These are phyloP conservation scores for Rhizomucor pusillus DNA, from an alignment of 371 early-diverging fungal species.

Conservation along the genomic window DNA sequence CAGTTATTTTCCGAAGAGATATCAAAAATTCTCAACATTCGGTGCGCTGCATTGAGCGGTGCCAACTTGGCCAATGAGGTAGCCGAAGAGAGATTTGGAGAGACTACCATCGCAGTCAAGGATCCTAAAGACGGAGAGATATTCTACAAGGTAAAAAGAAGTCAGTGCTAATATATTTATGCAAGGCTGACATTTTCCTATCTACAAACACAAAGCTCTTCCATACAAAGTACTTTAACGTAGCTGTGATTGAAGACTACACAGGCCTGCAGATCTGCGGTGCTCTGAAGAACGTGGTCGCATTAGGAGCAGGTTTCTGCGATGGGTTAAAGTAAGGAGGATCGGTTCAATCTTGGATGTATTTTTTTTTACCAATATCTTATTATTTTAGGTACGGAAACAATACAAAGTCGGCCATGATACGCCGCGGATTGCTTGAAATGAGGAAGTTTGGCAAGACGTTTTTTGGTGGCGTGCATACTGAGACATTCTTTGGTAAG, in stretches of 20 bases:
- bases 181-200: not conserved
- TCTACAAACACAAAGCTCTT: conserved; percentile 15
- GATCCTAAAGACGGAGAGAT: conserved; percentile 68
- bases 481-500: conserved; percentile 93
- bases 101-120: conserved; percentile 86
- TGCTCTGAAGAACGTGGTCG: conserved; percentile 97
- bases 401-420: conserved; percentile 97
- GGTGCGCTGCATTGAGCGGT: conserved; percentile 85
- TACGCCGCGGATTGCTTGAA: conserved; percentile 95
- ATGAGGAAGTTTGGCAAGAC: conserved; percentile 90
- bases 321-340: conserved; percentile 71
- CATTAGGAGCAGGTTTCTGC: conserved; percentile 94
- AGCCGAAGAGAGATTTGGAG: conserved; percentile 87
- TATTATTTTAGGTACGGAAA: conserved; percentile 56
- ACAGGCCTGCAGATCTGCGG: conserved; percentile 96
- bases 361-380: conserved; percentile 38
- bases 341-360: conserved; percentile 96
- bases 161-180: not conserved
- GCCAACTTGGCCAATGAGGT: conserved; percentile 98
- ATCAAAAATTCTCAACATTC: conserved; percentile 52
- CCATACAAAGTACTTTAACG: conserved; percentile 71
- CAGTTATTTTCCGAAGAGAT: conserved; percentile 19
- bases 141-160: conserved; percentile 49
- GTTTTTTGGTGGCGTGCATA: conserved; percentile 76
- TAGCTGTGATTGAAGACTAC: conserved; percentile 80